phyloP scores from a whole-genome alignment of 2,329 filamentous ascomycete genomes.

The Fusarium camptoceras region DNA sequence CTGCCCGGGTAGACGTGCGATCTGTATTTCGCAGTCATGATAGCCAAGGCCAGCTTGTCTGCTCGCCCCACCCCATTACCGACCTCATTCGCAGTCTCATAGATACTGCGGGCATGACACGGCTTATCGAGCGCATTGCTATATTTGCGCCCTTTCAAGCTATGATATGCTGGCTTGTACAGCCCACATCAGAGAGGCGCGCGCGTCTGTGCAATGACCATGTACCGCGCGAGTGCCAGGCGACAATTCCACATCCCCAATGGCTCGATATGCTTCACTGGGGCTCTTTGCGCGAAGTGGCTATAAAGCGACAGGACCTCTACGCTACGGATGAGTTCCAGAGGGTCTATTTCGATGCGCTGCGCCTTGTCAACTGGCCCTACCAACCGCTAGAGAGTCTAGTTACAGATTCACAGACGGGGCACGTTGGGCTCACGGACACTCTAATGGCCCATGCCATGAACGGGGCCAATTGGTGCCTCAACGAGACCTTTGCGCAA shows the following conservation, averaged over 20 bases:
- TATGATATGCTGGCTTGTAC: conserved; percentile 48
- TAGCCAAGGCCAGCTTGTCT: conserved; percentile 34
- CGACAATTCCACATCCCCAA: conserved; percentile 45
- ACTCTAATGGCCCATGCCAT: conserved; percentile 35
- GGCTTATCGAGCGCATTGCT: conserved; percentile 50
- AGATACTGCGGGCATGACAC: conserved; percentile 45
- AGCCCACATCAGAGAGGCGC: conserved; percentile 49
- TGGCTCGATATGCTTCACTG: conserved; percentile 52
- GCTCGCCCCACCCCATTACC: conserved; percentile 48
- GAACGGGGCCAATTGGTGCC: conserved; percentile 35
- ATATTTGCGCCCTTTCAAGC: conserved; percentile 50
- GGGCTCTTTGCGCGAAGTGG: conserved; percentile 50
- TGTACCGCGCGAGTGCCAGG: conserved; percentile 46
- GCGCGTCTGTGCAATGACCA: conserved; percentile 38
- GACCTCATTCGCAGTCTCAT: conserved; percentile 49
- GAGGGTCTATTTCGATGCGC: conserved; percentile 49
- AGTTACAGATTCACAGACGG: conserved; percentile 36
- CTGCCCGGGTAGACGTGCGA: conserved; percentile 50
- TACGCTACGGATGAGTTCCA: conserved; percentile 55
- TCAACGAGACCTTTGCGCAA: conserved; percentile 23
- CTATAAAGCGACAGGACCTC: conserved; percentile 51
- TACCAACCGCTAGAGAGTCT: conserved; percentile 34
- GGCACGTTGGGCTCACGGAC: conserved; percentile 38
- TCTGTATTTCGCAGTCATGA: conserved; percentile 49
- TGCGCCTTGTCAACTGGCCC: conserved; percentile 54